Evolutionary conservation across 129 eudicot genomes (phyloP).

Genomic region (Scalesia atractyloides): DNA sequence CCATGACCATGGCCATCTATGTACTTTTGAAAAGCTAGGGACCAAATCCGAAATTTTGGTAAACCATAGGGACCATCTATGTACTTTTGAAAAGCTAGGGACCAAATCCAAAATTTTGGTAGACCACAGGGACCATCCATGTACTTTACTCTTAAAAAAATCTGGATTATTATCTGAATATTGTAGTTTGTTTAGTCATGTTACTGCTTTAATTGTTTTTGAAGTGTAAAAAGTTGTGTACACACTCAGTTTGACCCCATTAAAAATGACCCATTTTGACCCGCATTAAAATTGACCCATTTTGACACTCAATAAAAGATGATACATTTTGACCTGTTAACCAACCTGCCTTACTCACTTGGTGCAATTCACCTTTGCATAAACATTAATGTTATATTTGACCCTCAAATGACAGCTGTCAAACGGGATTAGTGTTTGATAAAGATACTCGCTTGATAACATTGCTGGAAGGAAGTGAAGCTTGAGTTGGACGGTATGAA

Average conservation of each 20-base stretch:
- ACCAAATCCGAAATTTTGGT: no score
- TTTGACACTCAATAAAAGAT: not conserved
- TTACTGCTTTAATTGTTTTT: not conserved
- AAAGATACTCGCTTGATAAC: constrained; percentile 75
- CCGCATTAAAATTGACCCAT: no score
- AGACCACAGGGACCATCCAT: no score
- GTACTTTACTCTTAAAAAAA: no score
- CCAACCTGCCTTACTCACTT: not conserved
- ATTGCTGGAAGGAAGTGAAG: constrained; percentile 83
- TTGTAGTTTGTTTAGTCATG: constrained; percentile 4
- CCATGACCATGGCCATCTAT: no score
- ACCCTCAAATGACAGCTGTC: constrained; percentile 58
- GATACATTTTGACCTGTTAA: not conserved
- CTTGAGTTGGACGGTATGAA: constrained; percentile 50
- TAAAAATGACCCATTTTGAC: no score
- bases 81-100: no score
- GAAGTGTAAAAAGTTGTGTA: not conserved
- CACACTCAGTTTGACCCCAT: not conserved
- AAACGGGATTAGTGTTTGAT: constrained; percentile 68
- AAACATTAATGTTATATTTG: not conserved
- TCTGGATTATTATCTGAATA: not conserved
- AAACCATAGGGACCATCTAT: no score
- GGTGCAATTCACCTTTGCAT: not conserved
- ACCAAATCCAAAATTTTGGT: no score
- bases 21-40: no score